Base-by-base conservation (phyloP, 2,329 filamentous ascomycete genomes). In the Sclerotinia glacialis region DNA sequence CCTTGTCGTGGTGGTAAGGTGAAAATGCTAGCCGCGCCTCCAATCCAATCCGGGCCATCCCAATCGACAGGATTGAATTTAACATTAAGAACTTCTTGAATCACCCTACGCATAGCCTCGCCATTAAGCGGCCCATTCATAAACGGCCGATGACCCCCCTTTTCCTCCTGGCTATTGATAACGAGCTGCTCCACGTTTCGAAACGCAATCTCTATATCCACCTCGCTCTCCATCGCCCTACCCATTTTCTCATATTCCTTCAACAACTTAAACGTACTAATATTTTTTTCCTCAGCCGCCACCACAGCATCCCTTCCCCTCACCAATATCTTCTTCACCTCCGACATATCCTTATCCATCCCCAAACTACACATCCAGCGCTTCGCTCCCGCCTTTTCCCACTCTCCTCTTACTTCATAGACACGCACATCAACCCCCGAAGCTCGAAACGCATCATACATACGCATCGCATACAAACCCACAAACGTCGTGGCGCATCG, bases 381-480 rank as follows among this genome's bases (percentile, higher is more conserved):
- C 28, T 49, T 61, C 9, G 14, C 58, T n/a, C 58, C 58, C 5
- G 8, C 6, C 31, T 49, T 61, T 18, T 61, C 58, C 58, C 58
- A 49, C n/a, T 61, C 44, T 11, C 58, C 58, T 26, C 14, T 61
- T 1, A 61, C 44, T 21, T 64, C 61, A 46, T 46, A 7, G 11
- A 16, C 21, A 9, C 40, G 26, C 40, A 58, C 37, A 21, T 64
- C 40, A 2, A 44, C n/a, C 8, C 50, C 61, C 21, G 34, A 46
- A 34, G 28, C 47, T 31, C 53, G 61, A 64, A 56, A 47, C 28
- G 50, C 61, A 44, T 64, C 14, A 21, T 31, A n/a, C 61, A 64
- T 26, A 3, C 50, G 50, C 49, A 58, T 26, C 3, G 61, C 61
- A 21, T 56, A 46, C 14, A 11, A 14, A 0, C 61, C 61, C 12